Conservation (phyloP, 2,329 filamentous ascomycete genomes). For the Curvularia hawaiiensis region DNA sequence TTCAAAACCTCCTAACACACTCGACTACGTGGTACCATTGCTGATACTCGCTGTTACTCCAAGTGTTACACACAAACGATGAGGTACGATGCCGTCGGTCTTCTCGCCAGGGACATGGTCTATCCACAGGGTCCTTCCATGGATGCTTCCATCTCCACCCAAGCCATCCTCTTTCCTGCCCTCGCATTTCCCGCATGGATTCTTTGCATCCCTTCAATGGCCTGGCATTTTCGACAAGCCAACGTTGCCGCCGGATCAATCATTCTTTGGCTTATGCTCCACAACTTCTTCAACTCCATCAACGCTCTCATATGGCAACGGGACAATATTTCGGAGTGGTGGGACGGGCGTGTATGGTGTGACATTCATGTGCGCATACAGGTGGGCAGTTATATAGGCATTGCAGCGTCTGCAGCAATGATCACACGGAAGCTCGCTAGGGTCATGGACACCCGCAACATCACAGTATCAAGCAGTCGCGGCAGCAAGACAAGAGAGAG, state of each 20-base stretch:
- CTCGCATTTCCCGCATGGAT: constrained; percentile 58
- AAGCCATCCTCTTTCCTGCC: constrained; percentile 53
- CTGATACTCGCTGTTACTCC: background rate
- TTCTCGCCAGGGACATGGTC: background rate
- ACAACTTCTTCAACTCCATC: constrained; percentile 63
- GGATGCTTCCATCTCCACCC: constrained; percentile 33
- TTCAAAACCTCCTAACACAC: constrained; percentile 2
- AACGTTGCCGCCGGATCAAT: constrained; percentile 66
- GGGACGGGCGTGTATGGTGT: constrained; percentile 64
- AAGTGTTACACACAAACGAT: background rate
- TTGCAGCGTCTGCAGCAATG: constrained; percentile 60
- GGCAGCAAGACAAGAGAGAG: constrained; percentile 54
- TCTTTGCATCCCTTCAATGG: constrained; percentile 61
- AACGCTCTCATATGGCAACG: constrained; percentile 70
- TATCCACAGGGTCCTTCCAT: background rate
- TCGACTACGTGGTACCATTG: background rate
- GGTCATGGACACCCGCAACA: constrained; percentile 64
- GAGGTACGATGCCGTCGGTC: background rate
- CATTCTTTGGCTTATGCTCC: constrained; percentile 60
- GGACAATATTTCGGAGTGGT: constrained; percentile 61
- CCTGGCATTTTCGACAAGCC: constrained; percentile 64
- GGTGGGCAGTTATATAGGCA: constrained; percentile 58
- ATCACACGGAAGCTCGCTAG: constrained; percentile 65
- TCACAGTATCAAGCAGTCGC: constrained; percentile 58
- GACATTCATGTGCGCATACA: constrained; percentile 67